Evolutionary conservation across 2,329 filamentous ascomycete species (phyloP).

Genomic region (Ophiostoma piceae): DNA sequence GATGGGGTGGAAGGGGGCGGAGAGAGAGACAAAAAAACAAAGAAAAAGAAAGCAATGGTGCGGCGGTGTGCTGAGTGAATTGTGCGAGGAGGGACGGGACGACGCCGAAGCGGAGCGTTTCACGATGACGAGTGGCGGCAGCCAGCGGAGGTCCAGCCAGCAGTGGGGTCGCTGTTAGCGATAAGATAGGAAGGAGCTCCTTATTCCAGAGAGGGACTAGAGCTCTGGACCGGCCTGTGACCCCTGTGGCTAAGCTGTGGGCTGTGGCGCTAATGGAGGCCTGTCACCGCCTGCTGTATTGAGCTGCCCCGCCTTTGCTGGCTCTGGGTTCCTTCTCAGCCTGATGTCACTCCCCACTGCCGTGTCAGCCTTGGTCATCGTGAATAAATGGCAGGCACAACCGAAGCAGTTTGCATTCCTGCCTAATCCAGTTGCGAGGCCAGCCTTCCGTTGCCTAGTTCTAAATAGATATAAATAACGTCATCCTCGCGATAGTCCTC

Average conservation of each 20-base stretch:
- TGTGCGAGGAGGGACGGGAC: conserved; percentile 8
- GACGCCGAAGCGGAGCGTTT: conserved; percentile 12
- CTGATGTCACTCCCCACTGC: not conserved
- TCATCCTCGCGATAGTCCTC: not conserved
- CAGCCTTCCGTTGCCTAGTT: not conserved
- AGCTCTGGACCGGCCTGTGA: not conserved
- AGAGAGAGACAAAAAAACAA: not conserved
- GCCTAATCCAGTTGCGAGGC: not conserved
- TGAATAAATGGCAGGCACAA: not conserved
- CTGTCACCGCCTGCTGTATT: not conserved
- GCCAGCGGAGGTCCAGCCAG: conserved; percentile 3
- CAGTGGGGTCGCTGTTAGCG: conserved; percentile 3
- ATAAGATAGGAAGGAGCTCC: conserved; percentile 9
- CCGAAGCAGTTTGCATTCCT: not conserved
- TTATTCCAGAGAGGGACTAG: not conserved
- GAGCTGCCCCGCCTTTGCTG: conserved; percentile 1
- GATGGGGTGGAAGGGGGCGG: not conserved
- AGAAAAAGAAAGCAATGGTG: not conserved
- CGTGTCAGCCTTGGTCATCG: not conserved
- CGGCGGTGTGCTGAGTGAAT: conserved; percentile 10
- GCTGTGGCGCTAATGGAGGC: conserved; percentile 16
- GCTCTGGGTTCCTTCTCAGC: conserved; percentile 8
- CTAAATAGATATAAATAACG: not conserved
- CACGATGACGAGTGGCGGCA: conserved; percentile 3
- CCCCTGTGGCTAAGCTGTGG: conserved; percentile 21